Base-by-base conservation (phyloP, 306 rosid species). In the Castanospermum australe region DNA sequence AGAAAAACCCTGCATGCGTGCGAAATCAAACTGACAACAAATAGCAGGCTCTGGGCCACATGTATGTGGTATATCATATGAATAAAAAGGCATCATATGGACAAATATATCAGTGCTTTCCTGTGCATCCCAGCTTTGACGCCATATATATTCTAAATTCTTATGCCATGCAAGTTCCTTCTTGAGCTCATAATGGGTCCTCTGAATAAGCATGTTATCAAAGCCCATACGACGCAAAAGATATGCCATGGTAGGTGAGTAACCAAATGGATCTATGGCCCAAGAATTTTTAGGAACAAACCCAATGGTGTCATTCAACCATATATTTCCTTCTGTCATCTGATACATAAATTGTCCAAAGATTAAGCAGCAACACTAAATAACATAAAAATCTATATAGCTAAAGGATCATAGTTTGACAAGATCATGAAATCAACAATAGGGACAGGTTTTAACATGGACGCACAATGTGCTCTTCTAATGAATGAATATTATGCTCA, bases 261-360 rank as follows among this genome's bases (percentile, higher is more conserved):
- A 95, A 73, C 99, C 99, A 84, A 95, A 95, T 73, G 99, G 99
- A 90, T 95, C 99, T 67, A 95, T 95, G 41, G 99, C 96, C 99
- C 99, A 95, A 72, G 97, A 89, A 87, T 95, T 95, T 85, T 90
- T 95, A 2, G 99, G 99, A 89, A 93, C 82, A 64, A 90, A 82
- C 7, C 99, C 99, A 66, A 95, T 69, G n/a, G 92, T 91, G 77
- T 95, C 97, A 18, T 90, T 95, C 92, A 95, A 83, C 99, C 99
- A 95, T 89, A 84, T 57, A 69, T 95, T 95, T 78, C 99, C 99
- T 88, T 95, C 99, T 2, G 94, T 79, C 35, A 95, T 90, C 99
- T 95, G 93, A 80, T 66, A 44, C 85, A 88, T 33, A 70, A n/a
- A 83, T 74, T 70, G 62, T 61, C 48, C 41, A 82, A 66, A 54